Evolutionary conservation across 768 basidiomycete genomes (phyloP), one percentile per base, ranked within the genome.

Genomic region (Pleurotus giganteus): DNA sequence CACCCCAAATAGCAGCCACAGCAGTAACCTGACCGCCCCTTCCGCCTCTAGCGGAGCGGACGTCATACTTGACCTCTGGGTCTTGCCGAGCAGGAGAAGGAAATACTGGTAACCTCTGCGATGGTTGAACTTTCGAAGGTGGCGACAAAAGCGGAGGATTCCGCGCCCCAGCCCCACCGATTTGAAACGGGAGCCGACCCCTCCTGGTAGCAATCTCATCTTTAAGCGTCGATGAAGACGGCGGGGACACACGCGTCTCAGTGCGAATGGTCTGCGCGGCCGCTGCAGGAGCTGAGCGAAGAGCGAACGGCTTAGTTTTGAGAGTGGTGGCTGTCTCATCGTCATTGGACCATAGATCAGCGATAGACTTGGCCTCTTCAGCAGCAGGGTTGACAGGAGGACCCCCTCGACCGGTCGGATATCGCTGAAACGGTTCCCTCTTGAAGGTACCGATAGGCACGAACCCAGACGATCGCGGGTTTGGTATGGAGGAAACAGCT

Each of bases 381-480:
- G 68, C 66, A 2, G 73, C 69, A 11, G 50, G 45, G 24, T 57
- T 60, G 32, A 50, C 29, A 24, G 29, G 27, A 21, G 71, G 69
- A 21, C 65, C 55, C 26, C 69, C 66, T 45, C 59, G 65, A 4
- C 63, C 59, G 29, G 63, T 59, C 3, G 62, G 59, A 32, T 60
- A 65, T 12, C 66, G 63, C 24, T 63, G 68, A 29, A 71, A 63
- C 0, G 72, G 67, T 37, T 75, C 74, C 45, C 72, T 69, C 51
- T 78, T 80, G 46, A 82, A 73, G 0, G 81, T 80, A 4, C 78
- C 75, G 11, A 89, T 79, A 0, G 88, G 83, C 17, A 89, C 75
- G 61, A 91, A 91, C 1, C 88, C 89, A 47, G 87, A 89, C 1
- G 88, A 90, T 2, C 88, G 83, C 24, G 87, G 86, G 64, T 89